Conservation (phyloP, 192 early-diverging fungal genomes). For the Endogone sp. region DNA sequence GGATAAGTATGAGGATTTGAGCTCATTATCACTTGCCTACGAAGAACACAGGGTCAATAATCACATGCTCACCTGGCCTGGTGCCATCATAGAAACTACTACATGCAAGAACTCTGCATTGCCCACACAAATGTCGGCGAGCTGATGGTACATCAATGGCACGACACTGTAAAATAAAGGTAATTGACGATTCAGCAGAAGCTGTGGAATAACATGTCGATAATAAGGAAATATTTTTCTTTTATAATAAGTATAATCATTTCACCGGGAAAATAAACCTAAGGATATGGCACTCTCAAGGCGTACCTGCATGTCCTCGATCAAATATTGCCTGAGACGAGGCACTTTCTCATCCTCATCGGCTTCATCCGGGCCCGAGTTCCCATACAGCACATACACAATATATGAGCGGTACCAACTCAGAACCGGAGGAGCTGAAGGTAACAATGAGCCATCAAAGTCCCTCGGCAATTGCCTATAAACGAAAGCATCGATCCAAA, state of each 20-base stretch:
- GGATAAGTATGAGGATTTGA: too few relatives aligned
- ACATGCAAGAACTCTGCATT: conserved; percentile 6
- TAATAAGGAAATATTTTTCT: too few relatives aligned
- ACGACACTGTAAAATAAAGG: neutral
- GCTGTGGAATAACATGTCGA: neutral
- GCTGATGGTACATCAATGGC: neutral
- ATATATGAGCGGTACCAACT: neutral
- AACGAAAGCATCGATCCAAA: too few relatives aligned
- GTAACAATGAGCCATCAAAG: neutral
- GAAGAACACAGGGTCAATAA: neutral
- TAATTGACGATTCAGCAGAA: neutral
- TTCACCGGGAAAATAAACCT: neutral
- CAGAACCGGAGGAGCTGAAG: neutral
- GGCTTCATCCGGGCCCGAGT: neutral
- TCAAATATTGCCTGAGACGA: neutral
- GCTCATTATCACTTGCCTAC: too few relatives aligned
- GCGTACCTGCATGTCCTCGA: neutral
- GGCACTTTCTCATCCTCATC: neutral
- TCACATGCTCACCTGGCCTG: conserved; percentile 2
- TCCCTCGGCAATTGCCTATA: neutral
- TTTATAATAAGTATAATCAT: neutral
- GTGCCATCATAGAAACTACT: conserved; percentile 1
- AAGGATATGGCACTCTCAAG: neutral
- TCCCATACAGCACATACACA: neutral
- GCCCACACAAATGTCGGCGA: conserved; percentile 6